These are phyloP conservation scores for Cutaneotrichosporon arboriforme DNA, from an alignment of 1,284 basidiomycete species.

Conservation along the genomic window DNA sequence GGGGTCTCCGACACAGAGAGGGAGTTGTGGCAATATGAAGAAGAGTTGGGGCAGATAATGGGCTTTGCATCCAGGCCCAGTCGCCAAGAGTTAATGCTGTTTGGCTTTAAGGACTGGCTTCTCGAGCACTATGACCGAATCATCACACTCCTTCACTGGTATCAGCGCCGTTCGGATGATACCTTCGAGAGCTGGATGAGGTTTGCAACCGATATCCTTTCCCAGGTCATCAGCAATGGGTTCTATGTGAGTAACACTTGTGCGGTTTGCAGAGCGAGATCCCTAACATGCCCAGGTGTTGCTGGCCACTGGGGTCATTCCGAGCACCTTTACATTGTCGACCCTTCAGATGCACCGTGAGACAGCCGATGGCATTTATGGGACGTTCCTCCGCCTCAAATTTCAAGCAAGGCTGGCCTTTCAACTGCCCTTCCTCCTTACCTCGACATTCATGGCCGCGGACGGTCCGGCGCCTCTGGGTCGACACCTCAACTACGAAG, in stretches of 20 bases:
- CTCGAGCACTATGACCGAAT: constrained; percentile 60
- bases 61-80: constrained; percentile 64
- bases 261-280: neutral
- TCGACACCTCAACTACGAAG: constrained; percentile 24
- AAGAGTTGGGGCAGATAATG: constrained; percentile 48
- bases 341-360: constrained; percentile 68
- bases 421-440: constrained; percentile 73
- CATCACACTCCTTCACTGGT: too few relatives aligned
- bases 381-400: neutral
- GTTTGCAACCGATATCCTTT: too few relatives aligned
- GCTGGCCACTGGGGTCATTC: constrained; percentile 59
- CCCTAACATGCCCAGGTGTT: constrained; percentile 55
- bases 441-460: constrained; percentile 69
- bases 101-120: constrained; percentile 74
- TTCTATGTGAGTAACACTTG: constrained; percentile 2
- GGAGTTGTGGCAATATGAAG: neutral
- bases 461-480: constrained; percentile 54
- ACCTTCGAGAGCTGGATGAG: too few relatives aligned
- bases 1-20: neutral
- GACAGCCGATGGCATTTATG: constrained; percentile 51
- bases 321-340: constrained; percentile 63
- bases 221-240: neutral
- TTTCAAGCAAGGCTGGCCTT: constrained; percentile 59
- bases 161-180: too few relatives aligned
- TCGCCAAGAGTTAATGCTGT: constrained; percentile 68